Percentiles rank a stretch among this genome's conserved stretches.
phyloP scores from a whole-genome alignment of 2,329 filamentous ascomycete species.

The Epichloe hybrida region DNA sequence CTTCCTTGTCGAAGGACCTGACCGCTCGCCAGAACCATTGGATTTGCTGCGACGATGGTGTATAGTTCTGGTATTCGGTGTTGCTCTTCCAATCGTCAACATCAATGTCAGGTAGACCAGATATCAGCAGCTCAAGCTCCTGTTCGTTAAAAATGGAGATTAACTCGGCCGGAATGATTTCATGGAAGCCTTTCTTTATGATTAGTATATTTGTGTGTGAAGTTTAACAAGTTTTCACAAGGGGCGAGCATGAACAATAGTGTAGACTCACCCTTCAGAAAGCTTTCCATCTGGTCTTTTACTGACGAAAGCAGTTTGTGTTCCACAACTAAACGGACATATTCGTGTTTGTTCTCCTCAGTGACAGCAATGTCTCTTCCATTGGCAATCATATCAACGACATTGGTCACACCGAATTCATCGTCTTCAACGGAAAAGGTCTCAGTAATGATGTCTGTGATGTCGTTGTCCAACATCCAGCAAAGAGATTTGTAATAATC shows the following conservation, averaged over 20 bases:
- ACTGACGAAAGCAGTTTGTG: slow-evolving; percentile 87
- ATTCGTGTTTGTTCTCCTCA: slow-evolving; percentile 97
- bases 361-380: slow-evolving; percentile 89
- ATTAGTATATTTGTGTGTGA: neutral
- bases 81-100: slow-evolving; percentile 99
- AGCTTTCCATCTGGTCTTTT: slow-evolving; percentile 84
- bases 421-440: slow-evolving; percentile 92
- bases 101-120: slow-evolving; percentile 91
- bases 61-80: slow-evolving; percentile 98
- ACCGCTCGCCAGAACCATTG: slow-evolving; percentile 99
- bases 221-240: neutral
- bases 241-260: neutral
- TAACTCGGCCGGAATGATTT: slow-evolving; percentile 88
- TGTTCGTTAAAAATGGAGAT: slow-evolving; percentile 98
- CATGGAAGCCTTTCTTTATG: slow-evolving; percentile 65
- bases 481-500: slow-evolving; percentile 98
- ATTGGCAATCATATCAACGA: slow-evolving; percentile 74
- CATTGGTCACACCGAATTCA: slow-evolving; percentile 78
- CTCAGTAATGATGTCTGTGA: slow-evolving; percentile 93
- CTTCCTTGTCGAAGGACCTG: slow-evolving; percentile 96
- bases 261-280: slow-evolving; percentile 58
- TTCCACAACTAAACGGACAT: slow-evolving; percentile 87
- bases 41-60: slow-evolving; percentile 83
- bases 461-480: slow-evolving; percentile 98
- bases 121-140: slow-evolving; percentile 91